These are phyloP conservation scores for Tolypocladium capitatum DNA, from an alignment of 2,329 filamentous ascomycete genomes.

Conservation along the genomic window DNA sequence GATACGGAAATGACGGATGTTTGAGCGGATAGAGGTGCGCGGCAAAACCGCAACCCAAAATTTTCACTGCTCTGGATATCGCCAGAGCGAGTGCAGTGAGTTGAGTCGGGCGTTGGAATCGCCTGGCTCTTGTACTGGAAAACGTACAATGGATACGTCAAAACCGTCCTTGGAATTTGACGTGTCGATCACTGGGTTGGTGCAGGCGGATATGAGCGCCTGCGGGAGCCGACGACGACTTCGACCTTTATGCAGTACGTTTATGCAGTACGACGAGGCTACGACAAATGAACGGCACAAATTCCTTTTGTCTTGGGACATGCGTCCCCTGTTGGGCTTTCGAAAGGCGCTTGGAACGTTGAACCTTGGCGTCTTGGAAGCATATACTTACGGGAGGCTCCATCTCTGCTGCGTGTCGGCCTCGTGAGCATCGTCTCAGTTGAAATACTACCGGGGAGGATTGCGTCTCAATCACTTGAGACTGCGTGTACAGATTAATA, in stretches of 20 bases:
- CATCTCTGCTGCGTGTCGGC: neutral
- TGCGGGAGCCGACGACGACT: conserved; percentile 8
- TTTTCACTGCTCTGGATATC: conserved; percentile 3
- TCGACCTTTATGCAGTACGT: too few species aligned
- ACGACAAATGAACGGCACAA: conserved; percentile 14
- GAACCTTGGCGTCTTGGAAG: neutral
- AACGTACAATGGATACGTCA: conserved; percentile 9
- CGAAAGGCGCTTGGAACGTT: neutral
- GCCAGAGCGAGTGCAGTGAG: conserved; percentile 2
- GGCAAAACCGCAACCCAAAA: neutral
- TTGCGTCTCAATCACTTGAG: conserved; percentile 13
- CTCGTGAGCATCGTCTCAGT: conserved; percentile 1
- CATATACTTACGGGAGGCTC: neutral
- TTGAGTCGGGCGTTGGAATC: conserved; percentile 8
- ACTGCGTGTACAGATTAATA: conserved; percentile 19
- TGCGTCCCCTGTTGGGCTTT: neutral
- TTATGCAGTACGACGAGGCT: conserved; percentile 14
- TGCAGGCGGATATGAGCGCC: neutral
- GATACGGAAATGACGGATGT: conserved; percentile 50
- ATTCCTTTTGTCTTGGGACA: conserved; percentile 4
- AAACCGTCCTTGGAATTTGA: conserved; percentile 6
- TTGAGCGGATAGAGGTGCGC: conserved; percentile 17
- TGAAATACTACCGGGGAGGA: conserved; percentile 1
- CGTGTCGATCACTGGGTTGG: neutral
- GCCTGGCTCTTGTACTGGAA: conserved; percentile 11